Conservation (phyloP, 1,284 basidiomycete genomes). For the Pulchroboletus neoregius region DNA sequence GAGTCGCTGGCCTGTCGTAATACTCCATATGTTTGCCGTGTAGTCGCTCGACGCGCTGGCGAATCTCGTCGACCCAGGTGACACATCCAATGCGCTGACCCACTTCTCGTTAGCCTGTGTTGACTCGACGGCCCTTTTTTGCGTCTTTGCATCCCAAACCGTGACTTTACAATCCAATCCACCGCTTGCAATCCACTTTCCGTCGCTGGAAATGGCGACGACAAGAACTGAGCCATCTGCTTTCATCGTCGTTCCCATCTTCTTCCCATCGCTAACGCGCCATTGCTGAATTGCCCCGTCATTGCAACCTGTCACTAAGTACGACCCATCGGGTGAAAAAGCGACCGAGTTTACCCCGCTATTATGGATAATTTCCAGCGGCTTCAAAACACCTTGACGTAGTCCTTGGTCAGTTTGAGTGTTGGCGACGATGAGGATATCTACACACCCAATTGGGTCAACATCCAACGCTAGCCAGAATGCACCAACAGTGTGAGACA, state of each 20-base stretch:
- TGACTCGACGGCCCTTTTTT: constrained; percentile 7
- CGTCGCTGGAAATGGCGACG: constrained; percentile 18
- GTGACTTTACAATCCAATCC: constrained; percentile 8
- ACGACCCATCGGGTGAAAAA: constrained; percentile 19
- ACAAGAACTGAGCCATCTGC: constrained; percentile 7
- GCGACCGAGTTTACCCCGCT: constrained; percentile 12
- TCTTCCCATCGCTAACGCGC: constrained; percentile 12
- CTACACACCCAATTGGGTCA: constrained; percentile 2
- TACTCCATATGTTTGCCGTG: constrained; percentile 13
- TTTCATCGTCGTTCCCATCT: constrained; percentile 13
- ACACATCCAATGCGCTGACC: constrained; percentile 17
- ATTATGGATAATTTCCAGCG: constrained; percentile 11
- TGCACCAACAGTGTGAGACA: not conserved
- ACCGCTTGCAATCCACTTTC: constrained; percentile 20
- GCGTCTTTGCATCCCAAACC: constrained; percentile 19
- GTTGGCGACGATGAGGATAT: not conserved
- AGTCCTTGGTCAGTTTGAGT: not conserved
- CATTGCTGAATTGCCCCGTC: constrained; percentile 20
- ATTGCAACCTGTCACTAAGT: constrained; percentile 14
- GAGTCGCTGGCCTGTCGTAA: constrained; percentile 19
- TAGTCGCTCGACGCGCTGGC: constrained; percentile 14
- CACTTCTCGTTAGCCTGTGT: constrained; percentile 2
- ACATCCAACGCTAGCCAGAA: constrained; percentile 4
- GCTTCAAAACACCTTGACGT: constrained; percentile 4
- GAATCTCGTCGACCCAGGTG: constrained; percentile 17